Evolutionary conservation across 2,329 filamentous ascomycete genomes (phyloP).

Genomic region (Trichoderma asperellum): DNA sequence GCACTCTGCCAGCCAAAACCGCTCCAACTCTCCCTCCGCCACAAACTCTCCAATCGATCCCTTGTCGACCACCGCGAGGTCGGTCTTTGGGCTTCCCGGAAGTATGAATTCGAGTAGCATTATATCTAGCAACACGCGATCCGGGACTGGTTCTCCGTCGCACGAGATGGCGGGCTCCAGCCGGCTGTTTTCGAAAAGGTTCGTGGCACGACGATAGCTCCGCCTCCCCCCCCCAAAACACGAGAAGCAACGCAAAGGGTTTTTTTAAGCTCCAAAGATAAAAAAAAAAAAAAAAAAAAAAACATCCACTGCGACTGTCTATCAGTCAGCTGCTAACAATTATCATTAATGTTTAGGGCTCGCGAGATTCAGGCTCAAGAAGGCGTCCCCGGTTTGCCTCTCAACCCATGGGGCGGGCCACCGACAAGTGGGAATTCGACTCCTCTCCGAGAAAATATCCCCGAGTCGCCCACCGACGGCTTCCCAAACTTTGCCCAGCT

Average conservation of each 20-base stretch:
- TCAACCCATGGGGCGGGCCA: slow-evolving; percentile 88
- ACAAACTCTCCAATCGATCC: slow-evolving; percentile 81
- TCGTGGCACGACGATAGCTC: slow-evolving; percentile 45
- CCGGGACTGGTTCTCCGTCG: slow-evolving; percentile 93
- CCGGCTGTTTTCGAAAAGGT: slow-evolving; percentile 92
- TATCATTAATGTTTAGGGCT: slow-evolving; percentile 59
- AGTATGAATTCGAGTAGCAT: slow-evolving; percentile 62
- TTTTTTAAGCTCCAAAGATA: background rate
- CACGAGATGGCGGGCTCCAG: slow-evolving; percentile 77
- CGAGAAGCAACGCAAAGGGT: background rate
- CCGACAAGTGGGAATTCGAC: slow-evolving; percentile 96
- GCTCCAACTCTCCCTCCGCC: slow-evolving; percentile 78
- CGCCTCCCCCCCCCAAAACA: slow-evolving; percentile 2
- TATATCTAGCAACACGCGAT: slow-evolving; percentile 66
- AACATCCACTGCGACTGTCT: background rate
- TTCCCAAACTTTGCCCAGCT: slow-evolving; percentile 87
- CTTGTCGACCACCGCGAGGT: slow-evolving; percentile 65
- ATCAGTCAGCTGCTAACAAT: background rate
- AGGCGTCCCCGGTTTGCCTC: slow-evolving; percentile 70
- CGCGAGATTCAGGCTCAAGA: slow-evolving; percentile 97
- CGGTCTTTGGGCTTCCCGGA: slow-evolving; percentile 71
- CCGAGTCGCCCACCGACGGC: slow-evolving; percentile 92
- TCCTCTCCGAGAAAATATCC: slow-evolving; percentile 93
- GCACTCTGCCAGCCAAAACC: slow-evolving; percentile 65
- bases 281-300: background rate